phyloP scores from a whole-genome alignment of 106 monocot species.

The Dioscorea zingiberensis region DNA sequence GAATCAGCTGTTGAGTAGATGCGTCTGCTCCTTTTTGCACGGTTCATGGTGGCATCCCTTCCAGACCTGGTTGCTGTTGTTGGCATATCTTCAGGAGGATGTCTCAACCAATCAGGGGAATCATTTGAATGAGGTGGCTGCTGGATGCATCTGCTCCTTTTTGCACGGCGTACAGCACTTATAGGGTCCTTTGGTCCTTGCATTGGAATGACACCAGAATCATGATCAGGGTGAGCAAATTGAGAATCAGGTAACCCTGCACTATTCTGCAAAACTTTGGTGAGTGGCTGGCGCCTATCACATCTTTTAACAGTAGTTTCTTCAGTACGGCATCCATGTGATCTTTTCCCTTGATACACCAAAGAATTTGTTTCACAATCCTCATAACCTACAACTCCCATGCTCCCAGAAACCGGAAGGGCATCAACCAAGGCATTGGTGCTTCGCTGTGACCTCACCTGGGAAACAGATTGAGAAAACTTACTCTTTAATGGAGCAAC shows the following conservation, averaged over 20 bases:
- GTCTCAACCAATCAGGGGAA: too few species aligned
- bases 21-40: not conserved
- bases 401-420: slow-evolving; percentile 15
- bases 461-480: slow-evolving; percentile 14
- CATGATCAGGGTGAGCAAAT: slow-evolving; percentile 16
- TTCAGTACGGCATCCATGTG: slow-evolving; percentile 29
- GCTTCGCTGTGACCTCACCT: slow-evolving; percentile 23
- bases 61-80: too few species aligned
- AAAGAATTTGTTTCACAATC: slow-evolving; percentile 20
- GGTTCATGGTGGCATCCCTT: too few species aligned
- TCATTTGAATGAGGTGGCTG: too few species aligned
- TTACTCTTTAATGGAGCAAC: slow-evolving; percentile 57
- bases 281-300: slow-evolving; percentile 58
- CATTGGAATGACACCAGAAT: slow-evolving; percentile 4
- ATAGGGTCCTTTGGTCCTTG: slow-evolving; percentile 17
- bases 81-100: too few species aligned
- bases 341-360: slow-evolving; percentile 43
- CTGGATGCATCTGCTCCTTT: slow-evolving; percentile 10
- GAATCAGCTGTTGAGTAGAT: slow-evolving; percentile 31
- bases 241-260: slow-evolving; percentile 38
- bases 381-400: slow-evolving; percentile 15
- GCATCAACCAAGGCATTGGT: slow-evolving; percentile 19
- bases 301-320: slow-evolving; percentile 60
- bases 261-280: slow-evolving; percentile 73
- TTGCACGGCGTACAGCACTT: slow-evolving; percentile 13